Percentiles rank a stretch among this genome's conserved stretches.
phyloP scores from a whole-genome alignment of 208 protist species.

The Trypanosoma brucei region DNA sequence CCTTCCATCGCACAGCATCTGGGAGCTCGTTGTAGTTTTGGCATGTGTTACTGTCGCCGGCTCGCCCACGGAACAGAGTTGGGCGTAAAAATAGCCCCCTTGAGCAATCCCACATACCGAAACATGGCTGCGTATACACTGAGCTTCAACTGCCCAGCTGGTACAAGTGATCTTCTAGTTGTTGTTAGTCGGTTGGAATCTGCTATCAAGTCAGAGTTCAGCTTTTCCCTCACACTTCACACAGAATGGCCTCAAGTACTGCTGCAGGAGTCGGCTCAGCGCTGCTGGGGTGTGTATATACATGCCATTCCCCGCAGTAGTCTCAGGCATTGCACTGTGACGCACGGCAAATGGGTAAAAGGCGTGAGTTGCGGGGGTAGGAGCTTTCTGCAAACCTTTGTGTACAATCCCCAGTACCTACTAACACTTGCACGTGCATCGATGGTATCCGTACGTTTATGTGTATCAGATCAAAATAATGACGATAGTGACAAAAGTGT shows the following conservation, averaged over 20 bases:
- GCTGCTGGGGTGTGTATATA: constrained; percentile 63
- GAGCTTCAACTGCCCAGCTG: constrained; percentile 81
- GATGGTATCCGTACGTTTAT: constrained; percentile 41
- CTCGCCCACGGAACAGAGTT: constrained; percentile 61
- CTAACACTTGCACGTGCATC: constrained; percentile 50
- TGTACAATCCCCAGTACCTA: constrained; percentile 64
- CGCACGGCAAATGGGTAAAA: constrained; percentile 53
- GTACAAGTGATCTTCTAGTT: constrained; percentile 59
- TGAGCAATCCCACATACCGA: constrained; percentile 61
- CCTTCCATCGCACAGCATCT: constrained; percentile 69
- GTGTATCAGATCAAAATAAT: neutral
- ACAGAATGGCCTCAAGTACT: constrained; percentile 68
- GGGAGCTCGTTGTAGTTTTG: constrained; percentile 53
- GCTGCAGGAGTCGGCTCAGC: constrained; percentile 21
- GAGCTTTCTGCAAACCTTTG: constrained; percentile 48
- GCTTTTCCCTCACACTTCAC: constrained; percentile 80
- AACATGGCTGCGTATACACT: constrained; percentile 56
- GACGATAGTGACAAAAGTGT: constrained; percentile 10
- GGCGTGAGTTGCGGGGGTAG: constrained; percentile 72
- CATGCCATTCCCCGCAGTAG: constrained; percentile 56
- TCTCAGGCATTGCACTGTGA: constrained; percentile 38
- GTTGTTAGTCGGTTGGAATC: constrained; percentile 50
- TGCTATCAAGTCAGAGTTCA: constrained; percentile 42
- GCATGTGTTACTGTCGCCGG: constrained; percentile 69
- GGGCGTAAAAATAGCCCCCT: constrained; percentile 31